Evolutionary conservation across 1,284 basidiomycete species (phyloP).

Genomic region (Boletellus deceptivus): DNA sequence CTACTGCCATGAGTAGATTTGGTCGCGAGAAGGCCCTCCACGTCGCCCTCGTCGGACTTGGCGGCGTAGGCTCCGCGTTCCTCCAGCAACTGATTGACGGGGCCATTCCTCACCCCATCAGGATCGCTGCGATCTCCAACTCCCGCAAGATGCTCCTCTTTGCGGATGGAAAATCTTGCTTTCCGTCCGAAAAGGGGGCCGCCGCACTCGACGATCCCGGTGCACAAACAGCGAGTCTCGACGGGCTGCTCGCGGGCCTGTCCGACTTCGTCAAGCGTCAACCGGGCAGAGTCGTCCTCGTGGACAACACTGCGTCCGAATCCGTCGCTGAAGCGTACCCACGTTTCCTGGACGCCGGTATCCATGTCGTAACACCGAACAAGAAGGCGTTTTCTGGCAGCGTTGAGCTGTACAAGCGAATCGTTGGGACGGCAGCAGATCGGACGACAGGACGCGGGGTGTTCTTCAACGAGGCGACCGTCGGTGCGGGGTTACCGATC

Average conservation of each 20-base stretch:
- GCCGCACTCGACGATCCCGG: constrained; percentile 38
- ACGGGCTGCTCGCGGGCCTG: constrained; percentile 40
- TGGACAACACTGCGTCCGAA: constrained; percentile 94
- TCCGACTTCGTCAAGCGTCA: constrained; percentile 31
- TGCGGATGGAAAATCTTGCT: constrained; percentile 46
- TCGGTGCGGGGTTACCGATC: constrained; percentile 94
- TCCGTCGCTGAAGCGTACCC: constrained; percentile 85
- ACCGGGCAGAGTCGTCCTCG: constrained; percentile 66
- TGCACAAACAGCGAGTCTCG: constrained; percentile 43
- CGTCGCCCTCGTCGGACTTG: constrained; percentile 82
- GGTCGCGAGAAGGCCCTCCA: constrained; percentile 35
- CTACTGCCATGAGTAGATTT: constrained; percentile 15
- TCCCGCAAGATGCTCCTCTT: constrained; percentile 67
- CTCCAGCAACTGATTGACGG: constrained; percentile 70
- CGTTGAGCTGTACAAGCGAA: constrained; percentile 70
- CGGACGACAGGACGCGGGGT: constrained; percentile 55
- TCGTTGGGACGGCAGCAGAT: constrained; percentile 40
- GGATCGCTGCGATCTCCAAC: constrained; percentile 75
- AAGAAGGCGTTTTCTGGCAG: constrained; percentile 93
- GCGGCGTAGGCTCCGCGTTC: constrained; percentile 86
- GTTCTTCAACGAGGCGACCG: constrained; percentile 90
- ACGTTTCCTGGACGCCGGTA: constrained; percentile 72
- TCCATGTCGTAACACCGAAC: constrained; percentile 94
- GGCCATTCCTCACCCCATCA: constrained; percentile 60
- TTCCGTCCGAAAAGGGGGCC: constrained; percentile 39